Base-by-base conservation (phyloP, 257 asterid genomes). In the Craterostigma plantagineum region DNA sequence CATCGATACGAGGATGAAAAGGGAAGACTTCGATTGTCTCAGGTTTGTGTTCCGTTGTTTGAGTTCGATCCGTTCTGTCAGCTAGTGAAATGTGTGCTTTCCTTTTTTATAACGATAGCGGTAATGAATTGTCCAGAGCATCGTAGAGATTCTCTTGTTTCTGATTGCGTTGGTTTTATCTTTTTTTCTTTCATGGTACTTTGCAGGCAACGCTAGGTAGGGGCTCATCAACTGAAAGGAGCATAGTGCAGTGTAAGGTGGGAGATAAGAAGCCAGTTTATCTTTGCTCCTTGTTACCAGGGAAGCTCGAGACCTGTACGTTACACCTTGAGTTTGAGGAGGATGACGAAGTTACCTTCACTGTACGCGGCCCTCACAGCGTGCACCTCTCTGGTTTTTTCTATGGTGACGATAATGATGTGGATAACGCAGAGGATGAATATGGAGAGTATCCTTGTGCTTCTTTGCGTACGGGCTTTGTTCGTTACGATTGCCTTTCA, bases 311-410 rank as follows among this genome's bases (percentile, higher is more conserved):
- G 75, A 79, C 67, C 5, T 79, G 86, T 54, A 54, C 78, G 0
- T 49, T 82, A 71, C 74, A 79, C 72, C 82, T 63, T 10, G 95
- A 83, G 63, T 90, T 90, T 33, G 94, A 77, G 60, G 98, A 83
- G 57, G 93, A 79, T 0, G 81, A 76, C 15, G 77, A 79, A 9
- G 95, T 79, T 39, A 65, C 71, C 11, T 90, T 90, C 61, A 64
- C 84, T 0, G 73, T 77, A 43, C n/a, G 57, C 54, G 98, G 98
- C 27, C 56, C 75, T 46, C 72, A 73, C 51, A 65, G 64, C 11
- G 74, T 90, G 50, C 91, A 90, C 68, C 77, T 90, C n/a, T 72
- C 94, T 45, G 98, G 98, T 39, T 90, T 79, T 74, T 87, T 73
- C 60, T 72, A 57, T 30, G 74, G 76, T 17, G 86, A 63, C 9